phyloP scores from a whole-genome alignment of 164 flowering plant genomes.

The Chimonanthus praecox region DNA sequence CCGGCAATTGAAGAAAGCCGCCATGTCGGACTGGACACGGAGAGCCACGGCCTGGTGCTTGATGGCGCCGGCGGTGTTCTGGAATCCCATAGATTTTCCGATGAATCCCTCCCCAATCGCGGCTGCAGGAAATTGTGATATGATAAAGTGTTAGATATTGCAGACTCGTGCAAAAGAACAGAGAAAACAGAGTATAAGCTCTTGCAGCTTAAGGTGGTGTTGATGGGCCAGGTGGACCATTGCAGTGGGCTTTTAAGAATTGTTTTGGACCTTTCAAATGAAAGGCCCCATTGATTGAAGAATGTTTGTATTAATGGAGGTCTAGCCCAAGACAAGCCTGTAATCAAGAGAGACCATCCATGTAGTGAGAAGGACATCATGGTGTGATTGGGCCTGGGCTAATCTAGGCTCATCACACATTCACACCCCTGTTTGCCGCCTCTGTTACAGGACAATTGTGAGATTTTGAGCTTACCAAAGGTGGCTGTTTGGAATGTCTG shows the following conservation, averaged over 20 bases:
- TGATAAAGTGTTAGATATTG: too few species aligned
- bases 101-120: conserved; percentile 43
- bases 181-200: background rate
- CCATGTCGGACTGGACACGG: conserved; percentile 32
- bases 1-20: conserved; percentile 48
- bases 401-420: too few species aligned
- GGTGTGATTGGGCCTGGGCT: too few species aligned
- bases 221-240: background rate
- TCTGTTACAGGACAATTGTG: too few species aligned
- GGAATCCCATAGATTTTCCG: conserved; percentile 42
- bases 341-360: too few species aligned
- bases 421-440: too few species aligned
- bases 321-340: too few species aligned
- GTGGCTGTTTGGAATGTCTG: conserved; percentile 57
- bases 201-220: background rate
- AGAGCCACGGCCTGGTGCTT: conserved; percentile 66
- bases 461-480: conserved; percentile 32
- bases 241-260: too few species aligned
- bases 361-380: too few species aligned
- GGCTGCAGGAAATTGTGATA: conserved; percentile 20
- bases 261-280: too few species aligned
- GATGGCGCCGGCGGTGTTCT: conserved; percentile 59
- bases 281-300: too few species aligned
- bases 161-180: background rate
- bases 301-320: too few species aligned